Percentiles rank a stretch among this genome's conserved stretches.
These are phyloP conservation scores for Fomitopsis pulvina DNA, from an alignment of 768 basidiomycete genomes.

Conservation along the genomic window DNA sequence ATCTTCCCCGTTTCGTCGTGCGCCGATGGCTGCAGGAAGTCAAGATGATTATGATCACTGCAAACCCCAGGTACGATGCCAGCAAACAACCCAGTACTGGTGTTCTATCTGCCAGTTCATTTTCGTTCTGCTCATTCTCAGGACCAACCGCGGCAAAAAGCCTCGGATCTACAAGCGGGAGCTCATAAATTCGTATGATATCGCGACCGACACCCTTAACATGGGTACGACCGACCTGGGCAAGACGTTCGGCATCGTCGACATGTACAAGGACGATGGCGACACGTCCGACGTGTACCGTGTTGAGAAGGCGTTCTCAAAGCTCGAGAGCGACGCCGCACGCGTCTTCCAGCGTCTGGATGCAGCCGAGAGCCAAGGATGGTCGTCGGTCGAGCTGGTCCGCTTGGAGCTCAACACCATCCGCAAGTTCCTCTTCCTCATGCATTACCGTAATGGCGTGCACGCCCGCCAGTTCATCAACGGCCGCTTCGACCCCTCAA, in stretches of 20 bases:
- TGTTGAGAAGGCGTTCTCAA: slow-evolving; percentile 4
- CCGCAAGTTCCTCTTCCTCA: slow-evolving; percentile 7
- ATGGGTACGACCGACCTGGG: slow-evolving; percentile 1
- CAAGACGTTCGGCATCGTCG: slow-evolving; percentile 1
- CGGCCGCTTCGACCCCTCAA: neutral
- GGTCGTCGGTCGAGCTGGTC: neutral
- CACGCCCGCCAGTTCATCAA: slow-evolving; percentile 2
- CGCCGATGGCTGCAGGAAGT: neutral
- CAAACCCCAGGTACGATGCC: neutral
- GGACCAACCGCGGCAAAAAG: too few relatives aligned
- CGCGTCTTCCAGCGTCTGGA: neutral
- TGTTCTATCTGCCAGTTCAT: too few relatives aligned
- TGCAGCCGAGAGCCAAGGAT: neutral
- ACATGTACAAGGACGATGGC: neutral
- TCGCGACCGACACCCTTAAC: neutral
- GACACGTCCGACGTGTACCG: neutral
- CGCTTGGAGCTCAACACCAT: slow-evolving; percentile 3
- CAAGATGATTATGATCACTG: neutral
- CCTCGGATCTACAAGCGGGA: neutral
- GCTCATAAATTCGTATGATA: slow-evolving; percentile 3
- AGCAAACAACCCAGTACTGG: neutral
- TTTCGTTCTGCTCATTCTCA: too few relatives aligned
- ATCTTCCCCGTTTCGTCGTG: slow-evolving; percentile 6
- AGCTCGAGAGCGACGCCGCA: slow-evolving; percentile 4
- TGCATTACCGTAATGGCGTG: neutral